These are phyloP conservation scores for Vigna radiata DNA, from an alignment of 306 rosid genomes.

Conservation along the genomic window DNA sequence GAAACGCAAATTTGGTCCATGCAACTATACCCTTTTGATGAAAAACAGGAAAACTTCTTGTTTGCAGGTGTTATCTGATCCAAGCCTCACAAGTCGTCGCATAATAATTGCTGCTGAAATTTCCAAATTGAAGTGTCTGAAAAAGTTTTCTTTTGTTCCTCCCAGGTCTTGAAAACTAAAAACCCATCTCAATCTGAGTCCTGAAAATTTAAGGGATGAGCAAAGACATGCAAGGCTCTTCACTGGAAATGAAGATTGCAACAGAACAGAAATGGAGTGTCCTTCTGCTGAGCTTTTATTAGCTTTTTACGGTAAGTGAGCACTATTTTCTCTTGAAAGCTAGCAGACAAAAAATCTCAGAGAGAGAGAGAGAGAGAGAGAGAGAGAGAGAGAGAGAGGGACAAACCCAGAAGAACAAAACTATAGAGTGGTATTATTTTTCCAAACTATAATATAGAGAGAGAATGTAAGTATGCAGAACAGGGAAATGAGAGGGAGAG, in stretches of 20 bases:
- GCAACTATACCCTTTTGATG: constrained; percentile 9
- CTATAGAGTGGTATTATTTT: not conserved
- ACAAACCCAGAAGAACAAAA: not conserved
- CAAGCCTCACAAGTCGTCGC: constrained; percentile 33
- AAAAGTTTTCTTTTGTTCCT: not conserved
- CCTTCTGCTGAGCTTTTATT: constrained; percentile 17
- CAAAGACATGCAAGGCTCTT: constrained; percentile 33
- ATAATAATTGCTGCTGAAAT: constrained; percentile 42
- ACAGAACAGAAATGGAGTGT: constrained; percentile 36
- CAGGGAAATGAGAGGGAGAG: not conserved
- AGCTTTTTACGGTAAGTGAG: constrained; percentile 5
- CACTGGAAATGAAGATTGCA: constrained; percentile 17
- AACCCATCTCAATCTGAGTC: constrained; percentile 22
- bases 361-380: constrained; percentile 35
- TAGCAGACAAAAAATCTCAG: constrained; percentile 47
- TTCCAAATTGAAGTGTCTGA: constrained; percentile 46
- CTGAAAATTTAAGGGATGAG: constrained; percentile 25
- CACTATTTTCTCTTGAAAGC: constrained; percentile 16
- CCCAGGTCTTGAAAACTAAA: constrained; percentile 31
- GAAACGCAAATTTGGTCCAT: constrained; percentile 41
- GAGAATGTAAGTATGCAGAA: constrained; percentile 4
- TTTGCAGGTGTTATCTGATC: constrained; percentile 29
- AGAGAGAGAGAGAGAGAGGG: constrained; percentile 17
- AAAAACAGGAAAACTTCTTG: not conserved
- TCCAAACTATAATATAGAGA: constrained; percentile 2